Conservation (phyloP, 352 stramenopile genomes). For the Pythium coloratum region DNA sequence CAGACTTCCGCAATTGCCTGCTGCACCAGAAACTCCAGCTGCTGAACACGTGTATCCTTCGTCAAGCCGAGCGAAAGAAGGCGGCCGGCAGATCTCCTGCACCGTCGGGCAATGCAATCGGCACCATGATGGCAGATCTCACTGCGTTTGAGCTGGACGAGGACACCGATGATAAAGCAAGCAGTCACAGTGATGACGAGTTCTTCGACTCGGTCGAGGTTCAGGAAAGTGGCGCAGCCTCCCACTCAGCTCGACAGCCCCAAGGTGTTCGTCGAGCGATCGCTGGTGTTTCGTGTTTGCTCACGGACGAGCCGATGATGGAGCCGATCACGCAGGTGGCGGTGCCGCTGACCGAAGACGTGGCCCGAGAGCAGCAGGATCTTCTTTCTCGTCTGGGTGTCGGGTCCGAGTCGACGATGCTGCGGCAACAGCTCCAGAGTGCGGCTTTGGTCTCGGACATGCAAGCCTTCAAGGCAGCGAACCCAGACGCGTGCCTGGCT, state of each 20-base stretch:
- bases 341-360: conserved; percentile 77
- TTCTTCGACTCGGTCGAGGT: conserved; percentile 83
- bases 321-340: conserved; percentile 68
- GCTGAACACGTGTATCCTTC: conserved; percentile 77
- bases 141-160: conserved; percentile 38
- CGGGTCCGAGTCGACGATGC: conserved; percentile 57
- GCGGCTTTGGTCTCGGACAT: conserved; percentile 76
- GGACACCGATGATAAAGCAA: conserved; percentile 32
- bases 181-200: conserved; percentile 65
- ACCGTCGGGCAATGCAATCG: background rate
- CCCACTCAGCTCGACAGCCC: background rate
- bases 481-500: conserved; percentile 57
- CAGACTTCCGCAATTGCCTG: conserved; percentile 74
- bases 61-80: conserved; percentile 22
- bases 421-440: conserved; percentile 79
- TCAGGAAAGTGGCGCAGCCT: conserved; percentile 19
- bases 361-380: conserved; percentile 76
- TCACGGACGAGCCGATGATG: conserved; percentile 48
- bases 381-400: conserved; percentile 68
- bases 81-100: background rate
- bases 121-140: conserved; percentile 30
- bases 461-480: conserved; percentile 86
- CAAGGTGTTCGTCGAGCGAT: conserved; percentile 37
- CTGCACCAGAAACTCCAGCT: conserved; percentile 82
- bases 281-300: conserved; percentile 39